Evolutionary conservation across 768 basidiomycete genomes (phyloP).

Genomic region (Lentinula raphanica): DNA sequence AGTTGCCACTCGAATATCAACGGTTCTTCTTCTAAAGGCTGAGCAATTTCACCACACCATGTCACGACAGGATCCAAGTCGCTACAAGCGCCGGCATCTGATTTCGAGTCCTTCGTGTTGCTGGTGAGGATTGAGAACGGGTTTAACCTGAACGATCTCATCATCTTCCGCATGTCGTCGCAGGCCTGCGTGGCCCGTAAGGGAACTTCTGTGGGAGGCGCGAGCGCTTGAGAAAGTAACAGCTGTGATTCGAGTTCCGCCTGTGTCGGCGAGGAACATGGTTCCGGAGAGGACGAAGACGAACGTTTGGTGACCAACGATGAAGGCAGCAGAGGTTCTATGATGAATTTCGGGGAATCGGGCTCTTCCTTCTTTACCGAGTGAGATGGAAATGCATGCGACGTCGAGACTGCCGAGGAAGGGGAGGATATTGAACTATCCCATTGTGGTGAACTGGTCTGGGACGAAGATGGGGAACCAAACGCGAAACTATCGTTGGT

Average conservation of each 20-base stretch:
- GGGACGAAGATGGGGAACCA: not conserved
- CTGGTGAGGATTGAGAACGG: constrained; percentile 67
- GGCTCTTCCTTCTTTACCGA: constrained; percentile 26
- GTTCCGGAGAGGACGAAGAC: not conserved
- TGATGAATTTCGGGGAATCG: constrained; percentile 35
- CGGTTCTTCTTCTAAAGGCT: constrained; percentile 57
- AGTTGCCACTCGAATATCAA: constrained; percentile 65
- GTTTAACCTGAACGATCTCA: constrained; percentile 73
- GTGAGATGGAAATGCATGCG: not conserved
- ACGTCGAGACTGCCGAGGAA: not conserved
- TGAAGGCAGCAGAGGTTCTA: constrained; percentile 30
- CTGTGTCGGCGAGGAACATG: not conserved
- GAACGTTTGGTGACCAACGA: constrained; percentile 7
- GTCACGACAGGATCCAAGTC: constrained; percentile 20
- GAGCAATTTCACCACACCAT: constrained; percentile 48
- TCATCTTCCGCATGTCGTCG: constrained; percentile 67
- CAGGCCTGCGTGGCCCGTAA: constrained; percentile 72
- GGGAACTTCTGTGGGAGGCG: constrained; percentile 62
- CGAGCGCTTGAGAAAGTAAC: constrained; percentile 33
- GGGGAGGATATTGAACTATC: not conserved
- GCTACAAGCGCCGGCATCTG: not conserved
- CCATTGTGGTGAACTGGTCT: not conserved
- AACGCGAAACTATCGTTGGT: not conserved
- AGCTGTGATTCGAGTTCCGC: not conserved
- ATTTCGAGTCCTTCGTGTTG: constrained; percentile 28